Base-by-base conservation (phyloP, 1,284 basidiomycete genomes). In the Schizopora paradoxa region DNA sequence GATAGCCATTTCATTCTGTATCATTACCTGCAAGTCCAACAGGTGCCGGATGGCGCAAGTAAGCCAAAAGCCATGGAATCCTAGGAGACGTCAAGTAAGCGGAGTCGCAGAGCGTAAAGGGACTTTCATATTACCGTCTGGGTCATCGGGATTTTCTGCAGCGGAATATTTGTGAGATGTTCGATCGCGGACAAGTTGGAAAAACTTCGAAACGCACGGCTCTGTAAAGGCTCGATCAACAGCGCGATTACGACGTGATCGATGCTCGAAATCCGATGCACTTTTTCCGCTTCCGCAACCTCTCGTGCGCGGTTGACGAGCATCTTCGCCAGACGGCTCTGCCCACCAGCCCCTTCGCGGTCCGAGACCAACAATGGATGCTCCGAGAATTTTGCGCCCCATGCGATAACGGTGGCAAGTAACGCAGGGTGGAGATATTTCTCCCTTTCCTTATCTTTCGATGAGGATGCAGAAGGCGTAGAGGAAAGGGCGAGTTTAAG, bases 331-430 rank as follows among this genome's bases (percentile, higher is more conserved):
- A 96, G 69, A 21, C 81, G 64, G 59, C 88, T 90, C 56, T 90
- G 82, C 7, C 82, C 78, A 32, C 68, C 67, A 45, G 81, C 82
- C 52, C 81, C 79, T 41, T 75, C 70, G 35, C 91, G 75, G 66
- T 95, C 92, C 22, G 80, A 76, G 5, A 82, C 71, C 37, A 95
- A 76, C 51, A 91, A 66, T 0, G 84, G 81, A 60, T 93, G 86
- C 56, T 94, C 90, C 7, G 87, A 88, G 62, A 95, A 95, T 57
- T 92, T 91, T 33, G 89, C 83, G 16, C 92, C 92, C 84, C 89
- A 94, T 0, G 91, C 90, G 38, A 96, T 70, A n/a, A 93, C 83
- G 1, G 86, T 85, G 3, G 92, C 91, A 29, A 95, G 73, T 13
- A 93, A 70, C 2, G 85, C 78, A 34, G 86, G 83, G 48, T 88